phyloP scores from a whole-genome alignment of 441 rosid species.

The Viola pubescens region DNA sequence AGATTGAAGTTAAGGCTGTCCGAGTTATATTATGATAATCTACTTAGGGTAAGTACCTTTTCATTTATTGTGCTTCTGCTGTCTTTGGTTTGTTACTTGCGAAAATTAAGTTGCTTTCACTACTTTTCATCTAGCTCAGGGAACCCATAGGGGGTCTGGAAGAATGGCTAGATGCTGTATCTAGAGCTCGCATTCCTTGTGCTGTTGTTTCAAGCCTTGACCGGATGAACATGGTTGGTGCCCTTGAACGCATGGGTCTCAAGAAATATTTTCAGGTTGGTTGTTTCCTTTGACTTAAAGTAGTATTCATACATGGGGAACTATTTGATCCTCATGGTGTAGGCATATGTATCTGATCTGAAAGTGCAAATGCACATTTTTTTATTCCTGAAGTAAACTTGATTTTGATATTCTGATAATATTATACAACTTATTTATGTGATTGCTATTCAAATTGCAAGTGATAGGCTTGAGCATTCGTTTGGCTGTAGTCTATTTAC shows the following conservation, averaged over 20 bases:
- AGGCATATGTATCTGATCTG: not conserved
- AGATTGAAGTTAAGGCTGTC: conserved; percentile 58
- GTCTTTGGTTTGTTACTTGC: conserved; percentile 10
- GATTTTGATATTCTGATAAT: too few species aligned
- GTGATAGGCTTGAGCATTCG: too few species aligned
- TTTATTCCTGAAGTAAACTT: too few species aligned
- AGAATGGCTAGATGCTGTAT: conserved; percentile 85
- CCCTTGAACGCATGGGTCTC: conserved; percentile 65
- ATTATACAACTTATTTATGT: too few species aligned
- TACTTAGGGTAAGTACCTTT: conserved; percentile 44
- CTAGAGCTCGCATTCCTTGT: conserved; percentile 76
- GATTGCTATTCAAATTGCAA: too few species aligned
- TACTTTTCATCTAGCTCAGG: conserved; percentile 40
- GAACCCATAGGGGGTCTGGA: conserved; percentile 64
- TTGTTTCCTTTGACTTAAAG: not conserved
- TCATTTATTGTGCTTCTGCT: conserved; percentile 7
- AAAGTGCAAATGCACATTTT: too few species aligned
- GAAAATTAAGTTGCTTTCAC: conserved; percentile 2
- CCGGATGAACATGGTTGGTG: conserved; percentile 63
- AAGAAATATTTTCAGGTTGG: conserved; percentile 77
- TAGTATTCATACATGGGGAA: conserved; percentile 3
- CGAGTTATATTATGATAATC: conserved; percentile 55
- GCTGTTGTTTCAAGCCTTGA: conserved; percentile 90
- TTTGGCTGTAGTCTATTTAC: too few species aligned
- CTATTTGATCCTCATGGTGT: not conserved